A percentile compares a stretch with the other conserved stretches of the same genome.
Evolutionary conservation across 345 rosid genomes (phyloP).

Genomic region (Stellera chamaejasme): DNA sequence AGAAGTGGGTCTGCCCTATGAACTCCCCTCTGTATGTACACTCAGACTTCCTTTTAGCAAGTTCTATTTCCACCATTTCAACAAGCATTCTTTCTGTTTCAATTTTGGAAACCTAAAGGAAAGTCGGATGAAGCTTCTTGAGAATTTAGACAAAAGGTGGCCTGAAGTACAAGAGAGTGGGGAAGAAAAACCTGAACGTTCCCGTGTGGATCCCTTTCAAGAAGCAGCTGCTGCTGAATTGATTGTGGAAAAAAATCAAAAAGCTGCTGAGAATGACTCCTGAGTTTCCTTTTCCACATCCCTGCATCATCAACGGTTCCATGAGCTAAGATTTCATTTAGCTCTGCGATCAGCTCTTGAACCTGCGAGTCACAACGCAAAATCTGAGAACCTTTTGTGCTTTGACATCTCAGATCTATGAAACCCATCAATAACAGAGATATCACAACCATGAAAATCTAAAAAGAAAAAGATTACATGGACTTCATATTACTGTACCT

Average conservation of each 20-base stretch:
- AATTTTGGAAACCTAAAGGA: slow-evolving; percentile 75
- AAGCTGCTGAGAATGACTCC: slow-evolving; percentile 46
- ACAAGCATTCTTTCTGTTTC: slow-evolving; percentile 98
- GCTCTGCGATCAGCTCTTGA: slow-evolving; percentile 72
- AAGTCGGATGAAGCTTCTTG: slow-evolving; percentile 4
- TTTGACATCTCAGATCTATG: too few relatives aligned
- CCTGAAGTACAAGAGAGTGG: not conserved
- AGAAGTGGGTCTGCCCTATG: slow-evolving; percentile 90
- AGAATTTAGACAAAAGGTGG: not conserved
- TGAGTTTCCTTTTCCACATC: slow-evolving; percentile 73
- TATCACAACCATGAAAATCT: not conserved
- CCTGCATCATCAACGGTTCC: slow-evolving; percentile 61
- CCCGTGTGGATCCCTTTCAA: slow-evolving; percentile 97
- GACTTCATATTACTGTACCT: slow-evolving; percentile 30
- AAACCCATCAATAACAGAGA: too few relatives aligned
- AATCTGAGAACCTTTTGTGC: not conserved
- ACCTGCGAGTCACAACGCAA: slow-evolving; percentile 33
- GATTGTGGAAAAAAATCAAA: slow-evolving; percentile 70
- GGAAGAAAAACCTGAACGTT: slow-evolving; percentile 74
- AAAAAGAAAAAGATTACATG: not conserved
- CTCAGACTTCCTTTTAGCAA: slow-evolving; percentile 74
- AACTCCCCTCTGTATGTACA: slow-evolving; percentile 55
- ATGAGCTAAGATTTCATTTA: slow-evolving; percentile 77
- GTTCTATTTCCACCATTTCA: slow-evolving; percentile 93
- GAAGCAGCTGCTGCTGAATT: slow-evolving; percentile 80